Conservation (phyloP, 2,329 filamentous ascomycete species). For the Talaromyces islandicus region DNA sequence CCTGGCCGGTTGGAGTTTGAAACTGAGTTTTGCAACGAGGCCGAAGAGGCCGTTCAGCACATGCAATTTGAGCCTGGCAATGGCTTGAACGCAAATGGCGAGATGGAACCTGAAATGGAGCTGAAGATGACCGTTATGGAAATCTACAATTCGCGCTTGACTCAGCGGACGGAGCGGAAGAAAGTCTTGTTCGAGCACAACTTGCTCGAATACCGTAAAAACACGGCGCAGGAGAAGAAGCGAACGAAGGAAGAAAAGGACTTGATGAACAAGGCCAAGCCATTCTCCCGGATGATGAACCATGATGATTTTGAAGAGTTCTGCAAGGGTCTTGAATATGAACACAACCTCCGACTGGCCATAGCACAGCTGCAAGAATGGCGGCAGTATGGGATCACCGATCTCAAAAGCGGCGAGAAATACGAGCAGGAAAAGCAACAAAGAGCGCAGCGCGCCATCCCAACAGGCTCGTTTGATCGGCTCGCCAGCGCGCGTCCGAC, state of each 20-base stretch:
- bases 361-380: conserved; percentile 91
- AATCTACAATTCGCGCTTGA: conserved; percentile 90
- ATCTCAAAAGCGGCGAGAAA: conserved; percentile 79
- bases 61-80: conserved; percentile 98
- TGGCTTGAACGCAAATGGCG: conserved; percentile 80
- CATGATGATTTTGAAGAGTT: conserved; percentile 82
- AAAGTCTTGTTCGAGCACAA: conserved; percentile 96
- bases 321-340: conserved; percentile 77
- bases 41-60: conserved; percentile 93
- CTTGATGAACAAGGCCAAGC: conserved; percentile 85
- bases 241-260: conserved; percentile 93
- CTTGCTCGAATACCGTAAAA: conserved; percentile 88
- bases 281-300: conserved; percentile 96
- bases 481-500: conserved; percentile 63
- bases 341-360: conserved; percentile 83
- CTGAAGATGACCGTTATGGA: conserved; percentile 97
- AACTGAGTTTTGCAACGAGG: conserved; percentile 95
- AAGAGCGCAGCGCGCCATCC: conserved; percentile 59
- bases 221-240: conserved; percentile 84
- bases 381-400: conserved; percentile 76
- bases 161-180: conserved; percentile 86
- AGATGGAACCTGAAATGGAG: conserved; percentile 92
- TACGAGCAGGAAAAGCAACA: conserved; percentile 84
- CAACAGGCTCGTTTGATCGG: conserved; percentile 80
- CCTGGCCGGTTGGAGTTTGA: conserved; percentile 95